Percentiles rank a stretch among this genome's conserved stretches.
Evolutionary conservation across 371 early-diverging fungal species (phyloP).

Genomic region (Zancudomyces culisetae): DNA sequence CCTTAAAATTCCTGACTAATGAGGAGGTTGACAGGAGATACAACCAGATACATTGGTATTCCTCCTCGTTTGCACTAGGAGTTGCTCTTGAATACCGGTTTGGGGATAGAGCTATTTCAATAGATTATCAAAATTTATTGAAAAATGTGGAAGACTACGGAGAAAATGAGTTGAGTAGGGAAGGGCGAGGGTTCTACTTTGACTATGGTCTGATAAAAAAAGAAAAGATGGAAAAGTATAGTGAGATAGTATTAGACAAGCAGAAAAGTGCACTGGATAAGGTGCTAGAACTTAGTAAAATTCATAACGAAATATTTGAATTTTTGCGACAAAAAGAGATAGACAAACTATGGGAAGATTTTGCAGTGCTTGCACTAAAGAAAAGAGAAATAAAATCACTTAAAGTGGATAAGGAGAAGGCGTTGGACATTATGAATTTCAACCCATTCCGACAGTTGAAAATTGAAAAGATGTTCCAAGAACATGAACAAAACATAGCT

Average conservation of each 20-base stretch:
- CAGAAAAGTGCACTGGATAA: not conserved
- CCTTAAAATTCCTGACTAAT: not conserved
- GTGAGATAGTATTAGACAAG: slow-evolving; percentile 5
- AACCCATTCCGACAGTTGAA: slow-evolving; percentile 87
- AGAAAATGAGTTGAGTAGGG: not conserved
- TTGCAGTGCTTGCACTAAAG: slow-evolving; percentile 46
- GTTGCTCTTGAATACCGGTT: slow-evolving; percentile 88
- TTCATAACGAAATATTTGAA: slow-evolving; percentile 1
- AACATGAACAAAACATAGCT: not conserved
- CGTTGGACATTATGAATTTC: slow-evolving; percentile 91
- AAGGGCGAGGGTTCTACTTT: slow-evolving; percentile 13
- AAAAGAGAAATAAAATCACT: slow-evolving; percentile 88
- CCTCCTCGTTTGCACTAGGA: slow-evolving; percentile 96
- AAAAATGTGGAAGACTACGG: not conserved
- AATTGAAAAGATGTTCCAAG: slow-evolving; percentile 29
- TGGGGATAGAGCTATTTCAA: slow-evolving; percentile 15
- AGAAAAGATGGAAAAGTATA: not conserved
- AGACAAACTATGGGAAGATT: slow-evolving; percentile 6
- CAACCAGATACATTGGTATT: slow-evolving; percentile 97
- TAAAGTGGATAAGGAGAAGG: slow-evolving; percentile 63
- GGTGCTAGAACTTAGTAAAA: not conserved
- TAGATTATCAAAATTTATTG: slow-evolving; percentile 4
- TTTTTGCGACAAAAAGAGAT: slow-evolving; percentile 10
- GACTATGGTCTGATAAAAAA: slow-evolving; percentile 14
- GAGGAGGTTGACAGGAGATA: not conserved